These are phyloP conservation scores for Lachancea dasiensis DNA, from an alignment of 805 yeast genomes.

Conservation along the genomic window DNA sequence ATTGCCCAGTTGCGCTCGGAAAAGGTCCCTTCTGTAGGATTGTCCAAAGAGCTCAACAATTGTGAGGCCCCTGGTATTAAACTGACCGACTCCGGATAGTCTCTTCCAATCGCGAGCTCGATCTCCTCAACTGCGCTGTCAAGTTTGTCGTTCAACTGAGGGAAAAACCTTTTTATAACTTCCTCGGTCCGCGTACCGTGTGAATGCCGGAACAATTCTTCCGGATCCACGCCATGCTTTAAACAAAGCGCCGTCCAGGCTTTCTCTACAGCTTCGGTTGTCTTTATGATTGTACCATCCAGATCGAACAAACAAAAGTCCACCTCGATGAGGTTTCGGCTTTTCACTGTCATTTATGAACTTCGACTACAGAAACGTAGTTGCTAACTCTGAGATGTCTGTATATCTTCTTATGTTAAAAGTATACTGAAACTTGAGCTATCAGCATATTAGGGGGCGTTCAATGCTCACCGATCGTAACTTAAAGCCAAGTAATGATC, in stretches of 20 bases:
- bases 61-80: conserved; percentile 67
- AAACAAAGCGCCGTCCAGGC: conserved; percentile 61
- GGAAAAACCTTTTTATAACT: conserved; percentile 59
- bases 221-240: conserved; percentile 55
- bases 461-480: too few relatives aligned
- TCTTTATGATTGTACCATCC: conserved; percentile 75
- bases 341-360: conserved; percentile 6
- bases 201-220: conserved; percentile 55
- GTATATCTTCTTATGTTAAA: too few relatives aligned
- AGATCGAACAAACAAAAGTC: conserved; percentile 54
- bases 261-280: conserved; percentile 69
- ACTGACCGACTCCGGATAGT: conserved; percentile 58
- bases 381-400: too few relatives aligned
- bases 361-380: too few relatives aligned
- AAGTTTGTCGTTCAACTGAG: conserved; percentile 55
- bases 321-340: conserved; percentile 7
- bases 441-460: too few relatives aligned
- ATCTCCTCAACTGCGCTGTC: conserved; percentile 44
- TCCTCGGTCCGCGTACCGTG: conserved; percentile 78
- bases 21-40: conserved; percentile 1
- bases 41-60: conserved; percentile 41
- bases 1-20: conserved; percentile 62
- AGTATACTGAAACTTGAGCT: too few relatives aligned
- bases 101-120: conserved; percentile 58
- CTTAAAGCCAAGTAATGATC: too few relatives aligned